A percentile compares a stretch with the other conserved stretches of the same genome.
Conservation (phyloP, 176 grass and related monocot species). For the Stipa capillata region DNA sequence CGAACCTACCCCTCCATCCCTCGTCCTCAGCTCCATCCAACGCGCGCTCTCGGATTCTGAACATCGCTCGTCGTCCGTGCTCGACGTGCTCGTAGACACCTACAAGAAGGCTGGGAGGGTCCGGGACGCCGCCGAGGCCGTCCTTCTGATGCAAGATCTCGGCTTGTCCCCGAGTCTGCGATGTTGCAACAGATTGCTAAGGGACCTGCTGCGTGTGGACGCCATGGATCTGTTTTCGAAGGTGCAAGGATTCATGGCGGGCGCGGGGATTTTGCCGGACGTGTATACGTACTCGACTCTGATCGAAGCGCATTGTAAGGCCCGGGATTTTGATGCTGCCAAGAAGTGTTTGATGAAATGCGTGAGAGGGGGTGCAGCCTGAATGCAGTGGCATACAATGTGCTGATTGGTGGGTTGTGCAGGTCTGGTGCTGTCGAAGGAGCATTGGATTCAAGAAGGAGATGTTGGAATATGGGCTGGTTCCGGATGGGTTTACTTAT, state of each 20-base stretch:
- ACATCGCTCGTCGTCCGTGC: conserved; percentile 12
- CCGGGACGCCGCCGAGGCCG: conserved; percentile 30
- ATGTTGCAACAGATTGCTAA: conserved; percentile 68
- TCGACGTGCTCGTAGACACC: conserved; percentile 55
- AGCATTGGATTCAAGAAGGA: conserved; percentile 57
- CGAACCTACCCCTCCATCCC: conserved; percentile 20
- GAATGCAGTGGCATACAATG: conserved; percentile 48
- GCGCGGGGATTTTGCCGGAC: conserved; percentile 18
- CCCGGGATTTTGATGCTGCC: conserved; percentile 34
- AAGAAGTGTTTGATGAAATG: conserved; percentile 56
- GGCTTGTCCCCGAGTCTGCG: conserved; percentile 41
- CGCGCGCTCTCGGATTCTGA: conserved; percentile 1
- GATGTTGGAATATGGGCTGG: conserved; percentile 47
- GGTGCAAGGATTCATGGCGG: conserved; percentile 40
- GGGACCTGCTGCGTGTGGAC: conserved; percentile 51
- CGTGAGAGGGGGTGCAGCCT: conserved; percentile 36
- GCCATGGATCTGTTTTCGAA: conserved; percentile 65
- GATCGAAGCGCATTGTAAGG: conserved; percentile 51
- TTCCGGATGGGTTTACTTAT: conserved; percentile 48
- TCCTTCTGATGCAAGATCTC: conserved; percentile 40
- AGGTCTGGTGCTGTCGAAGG: conserved; percentile 41
- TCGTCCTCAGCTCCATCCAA: conserved; percentile 34
- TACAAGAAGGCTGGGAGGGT: conserved; percentile 56
- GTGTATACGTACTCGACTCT: conserved; percentile 58
- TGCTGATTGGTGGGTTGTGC: conserved; percentile 56